These are phyloP conservation scores for Chalciporus chontae DNA, from an alignment of 768 basidiomycete species.

Conservation along the genomic window DNA sequence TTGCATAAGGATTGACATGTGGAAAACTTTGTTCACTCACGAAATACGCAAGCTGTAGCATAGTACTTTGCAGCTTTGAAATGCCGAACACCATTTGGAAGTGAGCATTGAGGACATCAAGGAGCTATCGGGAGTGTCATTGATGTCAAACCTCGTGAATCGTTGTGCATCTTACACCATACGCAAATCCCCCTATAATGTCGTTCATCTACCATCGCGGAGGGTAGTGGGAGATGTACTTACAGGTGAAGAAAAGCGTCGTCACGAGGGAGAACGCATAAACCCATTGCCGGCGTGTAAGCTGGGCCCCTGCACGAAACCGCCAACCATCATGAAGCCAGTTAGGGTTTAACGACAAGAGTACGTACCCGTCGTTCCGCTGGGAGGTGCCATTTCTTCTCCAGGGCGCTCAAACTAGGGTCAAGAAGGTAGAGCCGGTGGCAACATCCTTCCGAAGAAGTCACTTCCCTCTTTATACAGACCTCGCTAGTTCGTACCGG, in stretches of 20 bases:
- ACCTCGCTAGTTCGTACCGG: neutral
- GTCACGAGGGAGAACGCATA: conserved; percentile 69
- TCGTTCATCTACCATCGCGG: neutral
- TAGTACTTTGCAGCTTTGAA: conserved; percentile 65
- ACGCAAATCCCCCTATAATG: conserved; percentile 60
- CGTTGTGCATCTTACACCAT: conserved; percentile 44
- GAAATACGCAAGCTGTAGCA: conserved; percentile 73
- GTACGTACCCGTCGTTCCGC: conserved; percentile 41
- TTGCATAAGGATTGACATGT: neutral
- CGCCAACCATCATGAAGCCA: neutral
- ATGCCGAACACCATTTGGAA: conserved; percentile 71
- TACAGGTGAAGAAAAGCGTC: conserved; percentile 72
- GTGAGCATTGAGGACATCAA: conserved; percentile 68
- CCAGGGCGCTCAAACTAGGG: neutral
- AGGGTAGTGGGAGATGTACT: conserved; percentile 15
- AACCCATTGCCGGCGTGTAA: conserved; percentile 44
- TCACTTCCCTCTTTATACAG: conserved; percentile 8
- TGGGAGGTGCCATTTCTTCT: conserved; percentile 33
- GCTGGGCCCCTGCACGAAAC: conserved; percentile 31
- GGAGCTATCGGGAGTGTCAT: conserved; percentile 42
- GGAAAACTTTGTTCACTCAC: conserved; percentile 29
- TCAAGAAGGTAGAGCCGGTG: conserved; percentile 6
- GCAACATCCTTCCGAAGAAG: neutral
- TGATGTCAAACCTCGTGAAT: conserved; percentile 1
- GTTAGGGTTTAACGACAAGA: neutral